phyloP scores from a whole-genome alignment of 192 early-diverging fungal genomes.

The Fimicolochytrium jonesii region DNA sequence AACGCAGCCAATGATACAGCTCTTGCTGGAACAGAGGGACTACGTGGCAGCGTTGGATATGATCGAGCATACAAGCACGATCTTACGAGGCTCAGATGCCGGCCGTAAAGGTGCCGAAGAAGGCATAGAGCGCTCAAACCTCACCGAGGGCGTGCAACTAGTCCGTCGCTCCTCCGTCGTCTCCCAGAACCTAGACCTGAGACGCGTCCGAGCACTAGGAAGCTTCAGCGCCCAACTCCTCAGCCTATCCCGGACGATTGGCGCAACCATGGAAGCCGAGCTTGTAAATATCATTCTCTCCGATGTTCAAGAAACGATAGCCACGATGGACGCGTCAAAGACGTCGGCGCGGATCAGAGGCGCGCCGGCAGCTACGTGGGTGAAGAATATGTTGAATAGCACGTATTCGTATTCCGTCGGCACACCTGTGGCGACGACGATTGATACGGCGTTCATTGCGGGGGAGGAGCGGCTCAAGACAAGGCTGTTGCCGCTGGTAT shows the following conservation, averaged over 20 bases:
- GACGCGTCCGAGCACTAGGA: constrained; percentile 53
- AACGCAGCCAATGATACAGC: constrained; percentile 78
- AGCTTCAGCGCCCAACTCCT: constrained; percentile 59
- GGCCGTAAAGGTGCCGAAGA: not conserved
- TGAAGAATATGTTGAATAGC: constrained; percentile 34
- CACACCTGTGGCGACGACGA: constrained; percentile 11
- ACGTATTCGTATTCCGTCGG: constrained; percentile 17
- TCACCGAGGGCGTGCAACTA: constrained; percentile 29
- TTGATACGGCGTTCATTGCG: constrained; percentile 7
- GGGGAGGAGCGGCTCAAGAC: constrained; percentile 40
- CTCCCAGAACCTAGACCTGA: constrained; percentile 49
- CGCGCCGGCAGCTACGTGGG: constrained; percentile 26
- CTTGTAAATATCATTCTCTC: constrained; percentile 58
- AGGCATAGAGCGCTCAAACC: constrained; percentile 24
- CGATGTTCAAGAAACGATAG: constrained; percentile 56
- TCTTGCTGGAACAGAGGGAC: constrained; percentile 72
- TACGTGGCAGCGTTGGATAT: constrained; percentile 87
- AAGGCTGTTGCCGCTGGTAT: constrained; percentile 67
- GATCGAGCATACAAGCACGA: constrained; percentile 70
- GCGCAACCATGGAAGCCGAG: constrained; percentile 71
- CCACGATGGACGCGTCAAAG: constrained; percentile 38
- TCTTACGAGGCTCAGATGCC: constrained; percentile 52
- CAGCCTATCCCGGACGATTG: constrained; percentile 62
- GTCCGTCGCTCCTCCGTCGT: constrained; percentile 19
- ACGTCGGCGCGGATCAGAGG: constrained; percentile 20